These are phyloP conservation scores for Leersia perrieri DNA, from an alignment of 176 grass and related monocot genomes.

Conservation along the genomic window DNA sequence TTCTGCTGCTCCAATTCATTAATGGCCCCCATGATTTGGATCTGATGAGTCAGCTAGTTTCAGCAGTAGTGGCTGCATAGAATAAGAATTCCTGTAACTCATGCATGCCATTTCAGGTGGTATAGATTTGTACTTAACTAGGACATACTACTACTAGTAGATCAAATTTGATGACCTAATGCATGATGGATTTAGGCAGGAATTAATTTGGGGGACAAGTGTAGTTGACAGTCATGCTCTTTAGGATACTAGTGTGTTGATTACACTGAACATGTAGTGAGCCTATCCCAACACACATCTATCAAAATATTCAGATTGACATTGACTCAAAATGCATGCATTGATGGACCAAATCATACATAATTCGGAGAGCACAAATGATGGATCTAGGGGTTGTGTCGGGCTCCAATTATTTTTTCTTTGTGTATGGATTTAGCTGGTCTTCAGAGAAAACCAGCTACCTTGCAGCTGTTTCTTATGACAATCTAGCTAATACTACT, in stretches of 20 bases:
- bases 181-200: neutral
- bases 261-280: neutral
- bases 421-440: neutral
- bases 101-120: slow-evolving; percentile 51
- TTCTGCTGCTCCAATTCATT: slow-evolving; percentile 39
- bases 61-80: slow-evolving; percentile 25
- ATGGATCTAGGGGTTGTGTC: neutral
- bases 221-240: slow-evolving; percentile 4
- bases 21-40: slow-evolving; percentile 47
- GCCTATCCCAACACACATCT: neutral
- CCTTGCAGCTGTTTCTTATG: slow-evolving; percentile 1
- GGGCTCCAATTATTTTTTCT: neutral
- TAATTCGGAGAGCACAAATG: slow-evolving; percentile 12
- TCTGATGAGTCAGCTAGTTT: slow-evolving; percentile 40
- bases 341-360: neutral
- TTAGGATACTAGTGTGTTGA: neutral
- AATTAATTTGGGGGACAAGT: slow-evolving; percentile 6
- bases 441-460: slow-evolving; percentile 27
- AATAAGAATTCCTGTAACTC: slow-evolving; percentile 32
- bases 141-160: slow-evolving; percentile 22
- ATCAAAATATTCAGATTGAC: slow-evolving; percentile 17
- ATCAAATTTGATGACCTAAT: slow-evolving; percentile 33
- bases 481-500: neutral
- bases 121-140: slow-evolving; percentile 17
- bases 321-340: neutral